These are phyloP conservation scores for Penicillium occitanis DNA, from an alignment of 2,329 filamentous ascomycete genomes.

Conservation along the genomic window DNA sequence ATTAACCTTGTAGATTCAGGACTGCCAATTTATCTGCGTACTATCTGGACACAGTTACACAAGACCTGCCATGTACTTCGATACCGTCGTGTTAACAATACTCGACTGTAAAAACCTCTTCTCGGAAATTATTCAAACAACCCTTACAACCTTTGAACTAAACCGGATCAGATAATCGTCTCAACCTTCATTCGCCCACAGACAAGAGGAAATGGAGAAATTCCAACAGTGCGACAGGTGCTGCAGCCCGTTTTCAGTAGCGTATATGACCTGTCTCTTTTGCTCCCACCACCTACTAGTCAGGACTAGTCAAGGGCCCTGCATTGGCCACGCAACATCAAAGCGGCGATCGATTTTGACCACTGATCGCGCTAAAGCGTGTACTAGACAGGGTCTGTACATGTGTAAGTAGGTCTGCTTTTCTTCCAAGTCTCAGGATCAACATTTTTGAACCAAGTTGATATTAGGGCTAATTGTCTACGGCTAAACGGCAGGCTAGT, in stretches of 20 bases:
- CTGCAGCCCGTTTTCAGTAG: conserved; percentile 15
- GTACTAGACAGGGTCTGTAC: conserved; percentile 4
- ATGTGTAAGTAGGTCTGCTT: background rate
- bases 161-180: background rate
- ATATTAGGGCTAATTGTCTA: conserved; percentile 2
- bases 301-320: background rate
- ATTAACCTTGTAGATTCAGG: background rate
- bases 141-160: background rate
- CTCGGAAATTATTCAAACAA: background rate
- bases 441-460: background rate
- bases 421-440: background rate
- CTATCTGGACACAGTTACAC: background rate
- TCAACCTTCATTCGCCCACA: background rate
- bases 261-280: conserved; percentile 15
- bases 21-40: background rate
- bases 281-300: background rate
- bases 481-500: conserved; percentile 7
- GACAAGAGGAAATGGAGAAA: background rate
- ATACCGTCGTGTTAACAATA: background rate
- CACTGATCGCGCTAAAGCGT: background rate
- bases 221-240: background rate
- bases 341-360: background rate
- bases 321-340: conserved; percentile 17
- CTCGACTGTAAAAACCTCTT: background rate
- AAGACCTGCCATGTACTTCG: background rate